These are phyloP conservation scores for Candida montana DNA, from an alignment of 805 yeast genomes.

Conservation along the genomic window DNA sequence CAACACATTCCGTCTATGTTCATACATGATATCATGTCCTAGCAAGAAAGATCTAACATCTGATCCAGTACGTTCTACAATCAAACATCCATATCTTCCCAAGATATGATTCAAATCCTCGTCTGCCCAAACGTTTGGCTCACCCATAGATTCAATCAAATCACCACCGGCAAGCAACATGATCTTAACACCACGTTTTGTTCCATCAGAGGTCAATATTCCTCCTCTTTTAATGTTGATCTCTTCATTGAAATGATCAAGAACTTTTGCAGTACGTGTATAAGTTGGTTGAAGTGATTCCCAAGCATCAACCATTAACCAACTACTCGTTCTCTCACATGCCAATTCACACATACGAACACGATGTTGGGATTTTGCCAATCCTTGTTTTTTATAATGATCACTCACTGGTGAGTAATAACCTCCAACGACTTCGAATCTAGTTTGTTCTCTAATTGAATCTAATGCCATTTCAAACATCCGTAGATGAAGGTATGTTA, in stretches of 20 bases:
- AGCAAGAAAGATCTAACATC: conserved; percentile 90
- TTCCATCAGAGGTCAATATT: conserved; percentile 53
- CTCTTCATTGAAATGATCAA: conserved; percentile 95
- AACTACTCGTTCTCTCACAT: conserved; percentile 90
- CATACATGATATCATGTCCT: conserved; percentile 96
- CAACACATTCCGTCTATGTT: conserved; percentile 86
- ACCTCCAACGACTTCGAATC: conserved; percentile 95
- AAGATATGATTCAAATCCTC: conserved; percentile 89
- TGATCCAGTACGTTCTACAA: conserved; percentile 94
- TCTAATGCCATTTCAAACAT: conserved; percentile 99
- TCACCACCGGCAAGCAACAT: conserved; percentile 98
- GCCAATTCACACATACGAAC: conserved; percentile 98
- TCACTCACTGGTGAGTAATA: conserved; percentile 93
- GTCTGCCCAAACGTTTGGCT: conserved; percentile 99
- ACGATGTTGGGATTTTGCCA: conserved; percentile 83
- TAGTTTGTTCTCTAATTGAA: conserved; percentile 82
- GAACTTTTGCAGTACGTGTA: conserved; percentile 89
- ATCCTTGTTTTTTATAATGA: conserved; percentile 87
- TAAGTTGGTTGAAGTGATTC: conserved; percentile 88
- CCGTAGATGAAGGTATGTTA: conserved; percentile 88
- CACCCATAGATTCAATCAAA: conserved; percentile 98
- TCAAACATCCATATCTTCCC: conserved; percentile 93
- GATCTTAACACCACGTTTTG: conserved; percentile 77
- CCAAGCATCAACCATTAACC: conserved; percentile 99
- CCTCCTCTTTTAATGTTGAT: conserved; percentile 90